Base-by-base conservation (phyloP, 805 yeast genomes). In the Lachancea sp. region DNA sequence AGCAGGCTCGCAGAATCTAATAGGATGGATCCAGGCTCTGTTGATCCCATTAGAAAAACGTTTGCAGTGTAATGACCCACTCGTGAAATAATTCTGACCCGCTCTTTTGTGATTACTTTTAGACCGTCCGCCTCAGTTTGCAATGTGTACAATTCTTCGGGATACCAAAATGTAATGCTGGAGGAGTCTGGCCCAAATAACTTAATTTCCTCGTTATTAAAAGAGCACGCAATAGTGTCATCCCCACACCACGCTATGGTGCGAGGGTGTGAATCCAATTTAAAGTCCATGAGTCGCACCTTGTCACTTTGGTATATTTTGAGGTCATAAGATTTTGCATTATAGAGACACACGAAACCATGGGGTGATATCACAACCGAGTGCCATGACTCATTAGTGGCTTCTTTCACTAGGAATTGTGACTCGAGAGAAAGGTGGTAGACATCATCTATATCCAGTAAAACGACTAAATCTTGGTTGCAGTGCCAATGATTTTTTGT, bases 231-330 rank as follows among this genome's bases (percentile, higher is more conserved):
- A 1, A 89, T 77, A 0, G 92, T 86, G 60, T 87, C 95, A 49
- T 80, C 77, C 0, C 90, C 86, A 56, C 96, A 82, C 97, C 97
- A 92, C 42, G 70, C 71, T 15, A 84, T 63, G 44, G 72, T 70
- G 30, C 53, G 58, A 0, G 82, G 78, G 0, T 50, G 44, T 4
- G 51, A 46, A 4, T 60, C 60, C 6, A 63, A 32, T 1, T 43
- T 37, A 28, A 50, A 42, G 20, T 59, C 62, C 16, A 55, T 38
- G 7, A 56, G 60, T 6, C 40, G 35, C 34, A 22, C 44, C 36
- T 24, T 48, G 54, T 45, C 30, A 11, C 68, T 70, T 66, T 70
- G 30, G 64, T 59, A 38, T 6, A 84, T 78, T 41, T 68, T 72
- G 0, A 83, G 58, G 15, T 65, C 69, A 11, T 71, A 66, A 1